Conservation (phyloP, 2,329 filamentous ascomycete species). For the Spiromastix sp. region DNA sequence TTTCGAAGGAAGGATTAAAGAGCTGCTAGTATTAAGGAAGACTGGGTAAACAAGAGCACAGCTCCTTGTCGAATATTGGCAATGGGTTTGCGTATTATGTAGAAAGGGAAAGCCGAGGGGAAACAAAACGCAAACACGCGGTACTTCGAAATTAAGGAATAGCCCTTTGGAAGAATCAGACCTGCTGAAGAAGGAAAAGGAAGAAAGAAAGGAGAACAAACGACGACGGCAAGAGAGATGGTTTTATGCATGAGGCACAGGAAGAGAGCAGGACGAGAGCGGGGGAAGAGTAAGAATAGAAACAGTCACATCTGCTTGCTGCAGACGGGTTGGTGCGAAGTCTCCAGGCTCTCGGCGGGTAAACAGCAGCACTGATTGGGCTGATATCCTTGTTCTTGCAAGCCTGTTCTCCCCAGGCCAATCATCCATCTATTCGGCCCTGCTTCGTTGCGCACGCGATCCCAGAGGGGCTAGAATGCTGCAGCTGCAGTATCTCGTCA, state of each 20-base stretch:
- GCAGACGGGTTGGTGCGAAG: neutral
- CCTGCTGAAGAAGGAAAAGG: conserved; percentile 51
- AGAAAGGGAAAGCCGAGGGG: conserved; percentile 17
- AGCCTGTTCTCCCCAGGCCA: neutral
- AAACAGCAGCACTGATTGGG: conserved; percentile 6
- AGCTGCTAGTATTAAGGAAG: neutral
- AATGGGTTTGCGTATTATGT: conserved; percentile 2
- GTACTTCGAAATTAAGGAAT: conserved; percentile 18
- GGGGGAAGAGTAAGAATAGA: conserved; percentile 6
- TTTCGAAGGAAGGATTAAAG: neutral
- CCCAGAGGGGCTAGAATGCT: neutral
- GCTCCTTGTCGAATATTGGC: conserved; percentile 9
- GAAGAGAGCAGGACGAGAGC: conserved; percentile 22
- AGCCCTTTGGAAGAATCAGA: conserved; percentile 27
- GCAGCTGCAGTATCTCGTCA: neutral
- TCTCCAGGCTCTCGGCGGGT: conserved; percentile 4
- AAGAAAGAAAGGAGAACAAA: conserved; percentile 20
- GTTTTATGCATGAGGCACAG: conserved; percentile 5
- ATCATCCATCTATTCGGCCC: neutral
- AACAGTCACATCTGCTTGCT: neutral
- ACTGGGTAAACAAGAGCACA: conserved; percentile 7
- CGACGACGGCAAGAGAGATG: neutral
- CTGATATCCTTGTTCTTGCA: too few species aligned
- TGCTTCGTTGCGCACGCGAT: neutral
- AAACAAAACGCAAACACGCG: conserved; percentile 29